Conservation (phyloP, 2,329 filamentous ascomycete genomes). For the Scytalidium lignicola region DNA sequence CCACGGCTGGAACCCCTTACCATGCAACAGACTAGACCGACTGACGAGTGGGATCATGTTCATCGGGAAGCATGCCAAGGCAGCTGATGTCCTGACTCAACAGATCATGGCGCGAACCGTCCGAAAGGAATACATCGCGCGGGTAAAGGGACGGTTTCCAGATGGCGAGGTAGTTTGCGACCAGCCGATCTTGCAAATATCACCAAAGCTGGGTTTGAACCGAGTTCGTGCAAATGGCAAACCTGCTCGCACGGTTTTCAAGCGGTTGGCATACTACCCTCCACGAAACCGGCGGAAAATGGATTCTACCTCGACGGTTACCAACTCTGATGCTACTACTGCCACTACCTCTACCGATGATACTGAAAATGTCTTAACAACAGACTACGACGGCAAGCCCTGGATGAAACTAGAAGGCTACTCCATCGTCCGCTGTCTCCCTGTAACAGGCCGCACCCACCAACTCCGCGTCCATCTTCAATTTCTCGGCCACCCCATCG, state of each 20-base stretch:
- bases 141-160: constrained; percentile 87
- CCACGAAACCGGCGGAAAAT: constrained; percentile 32
- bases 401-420: constrained; percentile 67
- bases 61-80: constrained; percentile 78
- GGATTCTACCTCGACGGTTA: too few relatives aligned
- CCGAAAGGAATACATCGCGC: constrained; percentile 90
- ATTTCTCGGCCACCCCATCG: constrained; percentile 88
- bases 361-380: too few relatives aligned
- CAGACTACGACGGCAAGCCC: constrained; percentile 26
- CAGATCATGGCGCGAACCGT: constrained; percentile 79
- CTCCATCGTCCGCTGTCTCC: constrained; percentile 89
- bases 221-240: constrained; percentile 92
- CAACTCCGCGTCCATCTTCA: constrained; percentile 94
- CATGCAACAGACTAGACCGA: constrained; percentile 91
- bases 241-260: constrained; percentile 84
- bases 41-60: constrained; percentile 98
- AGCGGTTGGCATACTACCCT: constrained; percentile 86
- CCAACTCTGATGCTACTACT: too few relatives aligned
- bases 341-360: constrained; percentile 18
- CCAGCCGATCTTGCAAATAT: constrained; percentile 89
- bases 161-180: constrained; percentile 89
- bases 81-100: constrained; percentile 69
- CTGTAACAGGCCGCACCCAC: constrained; percentile 89
- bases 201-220: constrained; percentile 90
- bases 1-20: constrained; percentile 49